Conservation (phyloP, 2,329 filamentous ascomycete genomes). For the Thelonectria olida region DNA sequence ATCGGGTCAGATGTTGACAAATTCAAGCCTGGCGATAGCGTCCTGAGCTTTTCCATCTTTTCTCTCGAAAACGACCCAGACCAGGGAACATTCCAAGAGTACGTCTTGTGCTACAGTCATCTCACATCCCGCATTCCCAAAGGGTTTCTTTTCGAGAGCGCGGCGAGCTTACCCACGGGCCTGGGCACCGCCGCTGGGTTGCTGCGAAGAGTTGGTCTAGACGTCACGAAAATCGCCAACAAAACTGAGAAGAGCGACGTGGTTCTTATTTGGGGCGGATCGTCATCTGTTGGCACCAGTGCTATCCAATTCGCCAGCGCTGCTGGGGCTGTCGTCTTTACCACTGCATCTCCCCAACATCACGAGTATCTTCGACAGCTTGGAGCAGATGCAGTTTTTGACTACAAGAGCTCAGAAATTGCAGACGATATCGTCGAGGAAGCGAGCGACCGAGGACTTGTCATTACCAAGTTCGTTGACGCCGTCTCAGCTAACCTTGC, state of each 20-base stretch:
- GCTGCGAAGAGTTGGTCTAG: slow-evolving; percentile 30
- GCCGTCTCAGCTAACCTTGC: background rate
- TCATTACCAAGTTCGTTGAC: background rate
- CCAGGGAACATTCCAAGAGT: slow-evolving; percentile 30
- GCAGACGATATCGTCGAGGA: slow-evolving; percentile 25
- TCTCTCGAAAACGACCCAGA: slow-evolving; percentile 41
- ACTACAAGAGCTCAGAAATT: slow-evolving; percentile 49
- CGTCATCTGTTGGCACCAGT: slow-evolving; percentile 55
- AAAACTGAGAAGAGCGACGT: background rate
- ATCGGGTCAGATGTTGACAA: slow-evolving; percentile 37
- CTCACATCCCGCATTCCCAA: slow-evolving; percentile 31
- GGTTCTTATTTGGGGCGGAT: slow-evolving; percentile 57
- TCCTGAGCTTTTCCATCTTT: slow-evolving; percentile 40
- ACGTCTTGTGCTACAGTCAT: slow-evolving; percentile 21
- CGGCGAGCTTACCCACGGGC: slow-evolving; percentile 33
- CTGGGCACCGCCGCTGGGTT: slow-evolving; percentile 32
- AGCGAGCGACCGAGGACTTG: background rate
- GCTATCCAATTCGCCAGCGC: slow-evolving; percentile 56
- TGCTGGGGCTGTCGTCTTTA: slow-evolving; percentile 56
- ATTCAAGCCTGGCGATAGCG: slow-evolving; percentile 35
- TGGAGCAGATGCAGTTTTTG: slow-evolving; percentile 55
- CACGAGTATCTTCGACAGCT: slow-evolving; percentile 53
- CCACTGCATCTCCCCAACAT: slow-evolving; percentile 54
- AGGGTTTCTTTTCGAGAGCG: slow-evolving; percentile 27
- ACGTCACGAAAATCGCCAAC: slow-evolving; percentile 4